Evolutionary conservation across 148 eudicot species (phyloP), one percentile per base, ranked within the genome.

Genomic region (Talinum fruticosum): DNA sequence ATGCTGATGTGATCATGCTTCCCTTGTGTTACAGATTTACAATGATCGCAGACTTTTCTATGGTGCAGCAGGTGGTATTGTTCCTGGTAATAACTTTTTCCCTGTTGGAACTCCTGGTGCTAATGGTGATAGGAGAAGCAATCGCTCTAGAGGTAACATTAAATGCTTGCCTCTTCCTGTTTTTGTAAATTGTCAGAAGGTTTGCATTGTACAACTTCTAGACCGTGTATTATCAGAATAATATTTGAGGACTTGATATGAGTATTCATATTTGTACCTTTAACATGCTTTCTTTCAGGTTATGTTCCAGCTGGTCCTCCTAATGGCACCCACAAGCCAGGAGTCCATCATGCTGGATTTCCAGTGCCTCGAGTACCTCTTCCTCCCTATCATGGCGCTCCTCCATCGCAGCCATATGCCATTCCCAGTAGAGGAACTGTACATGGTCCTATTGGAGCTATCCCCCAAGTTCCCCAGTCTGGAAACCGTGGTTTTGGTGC

Each of bases 401-500:
- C 91, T 71, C 92, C 89, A 23, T 83, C 99, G 19, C 99, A 96
- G 78, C 99, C 97, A 8, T 96, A 93, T 87, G 97, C 97, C 69
- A 96, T 96, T 78, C 99, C 98, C 53, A 82, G 88, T 38, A 93
- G 97, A 66, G 94, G 94, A 78, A 92, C 94, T 82, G 87, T 86
- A 36, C 97, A 93, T 85, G 97, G 98, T 71, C 98, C 98, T 72
- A 88, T 92, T 82, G 98, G 97, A 69, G 97, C 93, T 66, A 90
- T 94, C 76, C 99, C 98, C 69, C 98, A 95, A 81, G 88, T 83
- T 73, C 99, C 99, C 36, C 95, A 88, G 76, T 90, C 93, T 41
- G 99, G 98, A 59, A 92, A 75, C 77, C 91, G 97, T 70, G 97
- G 97, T 26, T 96, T 96, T 79, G 93, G 97, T 69, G 88, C 93